These are phyloP conservation scores for Ceratocystis harringtonii DNA, from an alignment of 2,329 filamentous ascomycete species.

Conservation along the genomic window DNA sequence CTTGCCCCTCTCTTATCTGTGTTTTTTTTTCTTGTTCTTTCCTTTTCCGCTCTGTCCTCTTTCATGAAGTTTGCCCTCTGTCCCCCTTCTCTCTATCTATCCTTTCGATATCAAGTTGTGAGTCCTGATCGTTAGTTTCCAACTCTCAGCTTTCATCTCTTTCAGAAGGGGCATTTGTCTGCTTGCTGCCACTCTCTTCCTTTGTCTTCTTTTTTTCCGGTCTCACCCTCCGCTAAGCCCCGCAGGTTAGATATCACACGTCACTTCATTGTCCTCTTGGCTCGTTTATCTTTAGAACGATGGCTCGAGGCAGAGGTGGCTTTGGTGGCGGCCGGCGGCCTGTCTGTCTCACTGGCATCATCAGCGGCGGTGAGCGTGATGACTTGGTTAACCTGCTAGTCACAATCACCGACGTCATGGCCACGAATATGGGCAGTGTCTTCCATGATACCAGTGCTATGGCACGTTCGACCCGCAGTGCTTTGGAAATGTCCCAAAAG, in stretches of 20 bases:
- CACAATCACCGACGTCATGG: constrained; percentile 40
- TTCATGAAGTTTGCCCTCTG: no score
- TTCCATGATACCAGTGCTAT: constrained; percentile 27
- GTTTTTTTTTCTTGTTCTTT: constrained; percentile 1
- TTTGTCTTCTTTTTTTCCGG: neutral
- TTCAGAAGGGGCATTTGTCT: neutral
- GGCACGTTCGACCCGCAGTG: neutral
- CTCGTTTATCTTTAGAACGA: constrained; percentile 18
- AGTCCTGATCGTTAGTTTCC: no score
- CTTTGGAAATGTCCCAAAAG: constrained; percentile 9
- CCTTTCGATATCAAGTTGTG: neutral
- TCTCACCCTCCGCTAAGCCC: neutral
- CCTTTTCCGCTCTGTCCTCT: neutral
- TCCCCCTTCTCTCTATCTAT: neutral
- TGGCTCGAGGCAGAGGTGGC: constrained; percentile 27
- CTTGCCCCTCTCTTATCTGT: constrained; percentile 11
- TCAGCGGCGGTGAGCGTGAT: constrained; percentile 34
- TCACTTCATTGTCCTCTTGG: neutral
- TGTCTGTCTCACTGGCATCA: constrained; percentile 36
- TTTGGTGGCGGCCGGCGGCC: constrained; percentile 29
- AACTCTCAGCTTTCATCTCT: constrained; percentile 1
- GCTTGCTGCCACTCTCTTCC: neutral
- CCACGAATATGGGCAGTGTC: constrained; percentile 34
- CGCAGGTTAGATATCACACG: neutral
- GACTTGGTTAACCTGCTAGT: constrained; percentile 38